These are phyloP conservation scores for Ricinus communis DNA, from an alignment of 345 rosid species.

Conservation along the genomic window DNA sequence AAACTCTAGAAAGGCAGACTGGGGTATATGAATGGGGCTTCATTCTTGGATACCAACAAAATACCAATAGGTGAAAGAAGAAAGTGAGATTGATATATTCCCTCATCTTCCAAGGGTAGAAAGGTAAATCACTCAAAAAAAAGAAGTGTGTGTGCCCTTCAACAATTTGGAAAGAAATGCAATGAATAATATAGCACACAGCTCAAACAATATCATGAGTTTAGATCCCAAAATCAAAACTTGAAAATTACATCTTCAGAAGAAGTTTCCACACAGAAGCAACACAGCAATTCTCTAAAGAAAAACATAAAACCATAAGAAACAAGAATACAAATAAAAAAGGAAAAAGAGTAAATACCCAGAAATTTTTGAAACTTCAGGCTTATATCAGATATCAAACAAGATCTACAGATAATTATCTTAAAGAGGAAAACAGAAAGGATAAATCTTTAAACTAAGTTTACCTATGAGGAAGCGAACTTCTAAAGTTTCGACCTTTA, in stretches of 20 bases:
- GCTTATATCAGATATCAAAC: not conserved
- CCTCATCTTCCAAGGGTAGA: conserved; percentile 24
- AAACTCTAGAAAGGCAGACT: too few species aligned
- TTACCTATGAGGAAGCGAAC: conserved; percentile 44
- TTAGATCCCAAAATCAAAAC: conserved; percentile 11
- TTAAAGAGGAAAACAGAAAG: not conserved
- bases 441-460: not conserved
- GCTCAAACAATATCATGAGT: conserved; percentile 2
- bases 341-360: not conserved
- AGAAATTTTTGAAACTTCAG: not conserved
- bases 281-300: not conserved
- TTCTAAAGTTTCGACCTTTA: conserved; percentile 35
- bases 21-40: too few species aligned
- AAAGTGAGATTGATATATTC: conserved; percentile 6
- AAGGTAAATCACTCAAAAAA: conserved; percentile 14
- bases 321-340: not conserved
- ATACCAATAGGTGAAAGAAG: too few species aligned
- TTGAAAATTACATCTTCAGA: too few species aligned
- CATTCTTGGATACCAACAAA: too few species aligned
- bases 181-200: conserved; percentile 14
- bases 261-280: too few species aligned
- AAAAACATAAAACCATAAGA: not conserved
- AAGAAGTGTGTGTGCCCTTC: conserved; percentile 2
- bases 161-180: conserved; percentile 12
- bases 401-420: conserved; percentile 6